Conservation (phyloP, 495 filamentous ascomycete genomes). For the Trypethelium eluteriae region DNA sequence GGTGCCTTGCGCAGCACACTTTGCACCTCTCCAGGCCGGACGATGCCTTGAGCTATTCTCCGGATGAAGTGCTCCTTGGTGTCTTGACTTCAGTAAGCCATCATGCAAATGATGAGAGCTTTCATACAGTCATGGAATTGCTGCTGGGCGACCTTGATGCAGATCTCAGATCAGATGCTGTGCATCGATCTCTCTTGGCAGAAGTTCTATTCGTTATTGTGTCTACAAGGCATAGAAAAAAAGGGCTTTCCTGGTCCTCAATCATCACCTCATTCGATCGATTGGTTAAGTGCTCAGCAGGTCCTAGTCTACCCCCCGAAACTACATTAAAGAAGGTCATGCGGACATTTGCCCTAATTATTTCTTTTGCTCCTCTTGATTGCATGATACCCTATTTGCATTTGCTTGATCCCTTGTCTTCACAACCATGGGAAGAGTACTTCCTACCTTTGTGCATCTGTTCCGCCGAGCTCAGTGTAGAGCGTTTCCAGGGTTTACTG, state of each 20-base stretch:
- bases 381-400: constrained; percentile 59
- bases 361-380: constrained; percentile 71
- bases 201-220: background rate
- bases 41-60: constrained; percentile 7
- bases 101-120: constrained; percentile 64
- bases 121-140: constrained; percentile 52
- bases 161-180: background rate
- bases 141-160: constrained; percentile 36
- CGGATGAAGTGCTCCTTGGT: constrained; percentile 55
- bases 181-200: background rate
- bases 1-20: constrained; percentile 44
- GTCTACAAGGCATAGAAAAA: background rate
- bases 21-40: background rate
- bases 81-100: constrained; percentile 74
- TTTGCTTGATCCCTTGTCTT: constrained; percentile 52
- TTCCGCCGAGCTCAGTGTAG: constrained; percentile 60
- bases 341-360: constrained; percentile 51
- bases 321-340: constrained; percentile 24
- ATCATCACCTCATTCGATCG: background rate
- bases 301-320: background rate
- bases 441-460: constrained; percentile 79
- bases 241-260: constrained; percentile 4
- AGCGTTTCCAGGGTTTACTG: constrained; percentile 69
- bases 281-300: constrained; percentile 42
- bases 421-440: constrained; percentile 51